Evolutionary conservation across 768 basidiomycete genomes (phyloP), one percentile per base, ranked within the genome.

Genomic region (Serendipita sp.): DNA sequence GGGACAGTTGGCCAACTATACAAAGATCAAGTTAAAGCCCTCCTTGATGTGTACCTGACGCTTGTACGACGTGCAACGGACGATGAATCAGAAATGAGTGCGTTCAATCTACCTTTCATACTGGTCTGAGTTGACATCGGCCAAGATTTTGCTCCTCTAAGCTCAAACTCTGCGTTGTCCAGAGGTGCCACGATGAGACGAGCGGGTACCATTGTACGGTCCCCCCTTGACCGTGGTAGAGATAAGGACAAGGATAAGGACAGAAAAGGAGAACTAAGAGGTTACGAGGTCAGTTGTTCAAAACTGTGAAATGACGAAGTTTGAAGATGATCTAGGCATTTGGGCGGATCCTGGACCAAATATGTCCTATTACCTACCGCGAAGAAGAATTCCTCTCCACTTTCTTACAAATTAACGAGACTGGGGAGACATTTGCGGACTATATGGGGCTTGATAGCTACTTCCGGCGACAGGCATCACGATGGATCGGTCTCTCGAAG

Each of bases 371-470:
- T 64, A 80, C 96, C n/a, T 84, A 86, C 66, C 81, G 80, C 10
- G 94, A 98, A 74, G 84, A 87, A 69, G 85, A 85, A 36, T 97
- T 96, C 74, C 84, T 96, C 66, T 81, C 86, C 6, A 88, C 93
- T 69, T 97, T 97, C 74, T 76, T 98, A 55, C 92, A 93, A 71
- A 87, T 96, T 71, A 91, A 91, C 67, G 88, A 94, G 66, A 81
- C 84, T 23, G 84, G 84, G 16, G 79, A 92, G 13, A 96, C 95
- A 0, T 98, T 92, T 73, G 95, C 95, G 13, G 95, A 97, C 74
- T 92, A 95, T 69, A 90, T 91, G 83, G 84, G 84, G 50, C 76
- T 98, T 65, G 95, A 98, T 71, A 91, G 84, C 66, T 98, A 96
- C 74, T 96, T 96, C 77, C 81, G 91, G 29, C 78, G 95, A 55